Conservation (phyloP, 768 basidiomycete species). For the Xerocomellus chrysenteron region DNA sequence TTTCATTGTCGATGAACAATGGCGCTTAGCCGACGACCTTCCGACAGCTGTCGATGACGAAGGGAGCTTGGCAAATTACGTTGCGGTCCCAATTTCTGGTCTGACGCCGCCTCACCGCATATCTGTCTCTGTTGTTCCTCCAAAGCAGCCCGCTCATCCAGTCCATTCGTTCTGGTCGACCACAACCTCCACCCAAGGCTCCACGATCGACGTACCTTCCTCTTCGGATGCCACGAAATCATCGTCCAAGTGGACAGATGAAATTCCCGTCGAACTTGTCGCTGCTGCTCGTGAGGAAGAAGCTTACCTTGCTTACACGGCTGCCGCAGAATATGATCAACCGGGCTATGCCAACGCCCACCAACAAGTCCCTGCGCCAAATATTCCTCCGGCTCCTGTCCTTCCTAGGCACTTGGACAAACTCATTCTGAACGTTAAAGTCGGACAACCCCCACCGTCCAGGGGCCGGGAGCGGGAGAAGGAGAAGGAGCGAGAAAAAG, state of each 20-base stretch:
- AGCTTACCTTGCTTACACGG: conserved; percentile 50
- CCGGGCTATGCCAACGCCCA: conserved; percentile 36
- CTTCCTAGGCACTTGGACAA: conserved; percentile 92
- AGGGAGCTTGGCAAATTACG: conserved; percentile 92
- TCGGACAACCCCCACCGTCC: conserved; percentile 32
- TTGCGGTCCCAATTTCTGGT: conserved; percentile 48
- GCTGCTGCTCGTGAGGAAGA: conserved; percentile 87
- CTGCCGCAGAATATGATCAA: conserved; percentile 34
- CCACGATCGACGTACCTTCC: conserved; percentile 27
- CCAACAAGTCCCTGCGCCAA: conserved; percentile 56
- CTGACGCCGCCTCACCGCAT: conserved; percentile 33
- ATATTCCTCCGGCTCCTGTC: conserved; percentile 83
- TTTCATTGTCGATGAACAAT: conserved; percentile 90
- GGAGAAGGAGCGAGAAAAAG: conserved; percentile 36
- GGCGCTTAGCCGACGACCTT: conserved; percentile 75
- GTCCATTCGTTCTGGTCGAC: conserved; percentile 47
- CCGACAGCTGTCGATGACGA: conserved; percentile 92
- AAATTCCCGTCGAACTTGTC: conserved; percentile 75
- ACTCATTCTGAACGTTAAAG: conserved; percentile 75
- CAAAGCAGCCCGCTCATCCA: conserved; percentile 26
- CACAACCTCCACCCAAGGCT: conserved; percentile 34
- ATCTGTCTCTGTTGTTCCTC: conserved; percentile 34
- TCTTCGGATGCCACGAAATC: conserved; percentile 30
- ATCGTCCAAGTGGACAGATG: conserved; percentile 64
- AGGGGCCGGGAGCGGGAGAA: conserved; percentile 36